Conservation (phyloP, 148 eudicot species). For the Vaccinium corymbosum region DNA sequence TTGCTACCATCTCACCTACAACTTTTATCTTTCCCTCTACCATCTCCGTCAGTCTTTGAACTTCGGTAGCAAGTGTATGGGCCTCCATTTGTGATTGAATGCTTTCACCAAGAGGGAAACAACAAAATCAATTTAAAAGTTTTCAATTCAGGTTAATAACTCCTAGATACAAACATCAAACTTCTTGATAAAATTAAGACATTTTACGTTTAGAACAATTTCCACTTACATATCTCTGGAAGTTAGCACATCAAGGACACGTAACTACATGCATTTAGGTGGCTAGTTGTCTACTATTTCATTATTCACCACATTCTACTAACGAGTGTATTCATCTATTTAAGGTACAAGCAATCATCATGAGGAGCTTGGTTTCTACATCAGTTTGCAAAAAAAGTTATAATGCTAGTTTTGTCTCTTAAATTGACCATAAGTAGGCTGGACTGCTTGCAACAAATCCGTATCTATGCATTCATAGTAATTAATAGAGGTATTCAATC, state of each 20-base stretch:
- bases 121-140: neutral
- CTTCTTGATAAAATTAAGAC: no score
- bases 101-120: neutral
- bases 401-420: neutral
- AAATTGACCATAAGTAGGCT: neutral
- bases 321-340: neutral
- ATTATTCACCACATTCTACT: neutral
- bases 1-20: neutral
- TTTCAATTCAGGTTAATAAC: neutral
- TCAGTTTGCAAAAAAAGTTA: neutral
- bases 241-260: neutral
- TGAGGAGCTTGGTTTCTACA: neutral
- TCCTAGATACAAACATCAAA: neutral
- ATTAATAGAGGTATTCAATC: neutral
- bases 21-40: neutral
- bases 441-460: neutral
- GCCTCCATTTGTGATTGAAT: neutral
- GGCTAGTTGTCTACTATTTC: neutral
- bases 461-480: neutral
- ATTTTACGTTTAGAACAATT: neutral
- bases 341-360: neutral
- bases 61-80: neutral
- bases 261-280: neutral
- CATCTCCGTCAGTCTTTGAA: neutral
- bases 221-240: neutral